Evolutionary conservation across 2,329 filamentous ascomycete genomes (phyloP).

Genomic region (Paramyrothecium sp.): DNA sequence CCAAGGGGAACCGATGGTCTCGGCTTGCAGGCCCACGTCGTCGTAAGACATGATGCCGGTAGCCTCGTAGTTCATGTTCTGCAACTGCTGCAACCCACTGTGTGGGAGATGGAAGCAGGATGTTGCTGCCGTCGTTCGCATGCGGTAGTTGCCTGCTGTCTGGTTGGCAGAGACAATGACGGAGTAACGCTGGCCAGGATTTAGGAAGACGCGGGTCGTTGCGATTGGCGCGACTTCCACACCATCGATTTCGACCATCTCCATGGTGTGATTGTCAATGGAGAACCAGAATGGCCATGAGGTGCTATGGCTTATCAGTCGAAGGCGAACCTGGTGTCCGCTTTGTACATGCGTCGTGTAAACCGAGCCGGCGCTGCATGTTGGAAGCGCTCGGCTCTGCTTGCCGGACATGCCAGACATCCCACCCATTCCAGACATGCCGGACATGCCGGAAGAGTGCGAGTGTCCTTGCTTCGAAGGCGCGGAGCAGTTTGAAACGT

Average conservation of each 20-base stretch:
- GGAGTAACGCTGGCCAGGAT: constrained; percentile 47
- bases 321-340: constrained; percentile 26
- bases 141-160: constrained; percentile 12
- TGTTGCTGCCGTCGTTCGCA: constrained; percentile 11
- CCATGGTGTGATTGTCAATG: constrained; percentile 39
- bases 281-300: constrained; percentile 38
- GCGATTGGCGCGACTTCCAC: constrained; percentile 45
- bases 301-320: constrained; percentile 38
- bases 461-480: too few species aligned
- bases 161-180: constrained; percentile 45
- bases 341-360: constrained; percentile 26
- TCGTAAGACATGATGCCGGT: constrained; percentile 12
- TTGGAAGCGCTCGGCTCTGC: background rate
- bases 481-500: constrained; percentile 30
- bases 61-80: constrained; percentile 10
- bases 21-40: constrained; percentile 5
- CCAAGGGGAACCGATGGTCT: constrained; percentile 12
- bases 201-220: constrained; percentile 41
- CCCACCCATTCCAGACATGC: too few species aligned
- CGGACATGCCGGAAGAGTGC: too few species aligned
- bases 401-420: background rate
- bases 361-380: constrained; percentile 20
- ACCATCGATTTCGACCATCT: constrained; percentile 44
- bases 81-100: background rate
- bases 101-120: constrained; percentile 4